Percentiles rank a stretch among this genome's conserved stretches.
Evolutionary conservation across 176 grass and related monocot genomes (phyloP).

Genomic region (Phyllostachys edulis): DNA sequence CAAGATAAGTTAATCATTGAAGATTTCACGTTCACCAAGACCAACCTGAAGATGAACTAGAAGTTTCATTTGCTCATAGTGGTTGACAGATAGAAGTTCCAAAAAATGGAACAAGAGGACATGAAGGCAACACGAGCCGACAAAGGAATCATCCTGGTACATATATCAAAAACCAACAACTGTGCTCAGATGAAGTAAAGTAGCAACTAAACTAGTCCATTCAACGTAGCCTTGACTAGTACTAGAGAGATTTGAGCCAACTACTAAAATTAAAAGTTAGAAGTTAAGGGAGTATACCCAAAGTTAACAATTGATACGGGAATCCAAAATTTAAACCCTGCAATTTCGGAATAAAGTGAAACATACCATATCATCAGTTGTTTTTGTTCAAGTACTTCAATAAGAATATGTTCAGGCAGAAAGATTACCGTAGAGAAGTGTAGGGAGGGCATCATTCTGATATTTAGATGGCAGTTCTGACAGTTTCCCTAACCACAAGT

Average conservation of each 20-base stretch:
- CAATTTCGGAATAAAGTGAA: constrained; percentile 29
- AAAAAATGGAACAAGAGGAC: constrained; percentile 93
- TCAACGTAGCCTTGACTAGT: neutral
- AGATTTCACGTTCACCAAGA: constrained; percentile 22
- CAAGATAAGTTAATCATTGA: constrained; percentile 3
- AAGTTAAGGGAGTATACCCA: constrained; percentile 52
- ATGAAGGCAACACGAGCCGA: constrained; percentile 91
- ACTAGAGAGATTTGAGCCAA: constrained; percentile 5
- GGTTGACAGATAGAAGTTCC: constrained; percentile 92
- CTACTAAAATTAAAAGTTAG: neutral
- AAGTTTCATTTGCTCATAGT: constrained; percentile 76
- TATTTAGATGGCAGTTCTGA: constrained; percentile 84
- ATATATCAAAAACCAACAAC: constrained; percentile 13
- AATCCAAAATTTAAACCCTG: constrained; percentile 98
- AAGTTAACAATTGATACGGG: constrained; percentile 91
- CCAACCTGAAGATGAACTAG: constrained; percentile 40
- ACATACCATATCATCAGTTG: neutral
- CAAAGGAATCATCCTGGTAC: constrained; percentile 75
- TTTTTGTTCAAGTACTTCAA: neutral
- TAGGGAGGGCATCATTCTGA: constrained; percentile 85
- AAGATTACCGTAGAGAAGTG: constrained; percentile 75
- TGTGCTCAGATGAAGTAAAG: constrained; percentile 1
- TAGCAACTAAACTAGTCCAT: constrained; percentile 21
- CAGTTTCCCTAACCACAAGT: constrained; percentile 86
- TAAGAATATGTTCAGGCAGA: constrained; percentile 4